Conservation (phyloP, 257 asterid species). For the Solanum appendiculatum region DNA sequence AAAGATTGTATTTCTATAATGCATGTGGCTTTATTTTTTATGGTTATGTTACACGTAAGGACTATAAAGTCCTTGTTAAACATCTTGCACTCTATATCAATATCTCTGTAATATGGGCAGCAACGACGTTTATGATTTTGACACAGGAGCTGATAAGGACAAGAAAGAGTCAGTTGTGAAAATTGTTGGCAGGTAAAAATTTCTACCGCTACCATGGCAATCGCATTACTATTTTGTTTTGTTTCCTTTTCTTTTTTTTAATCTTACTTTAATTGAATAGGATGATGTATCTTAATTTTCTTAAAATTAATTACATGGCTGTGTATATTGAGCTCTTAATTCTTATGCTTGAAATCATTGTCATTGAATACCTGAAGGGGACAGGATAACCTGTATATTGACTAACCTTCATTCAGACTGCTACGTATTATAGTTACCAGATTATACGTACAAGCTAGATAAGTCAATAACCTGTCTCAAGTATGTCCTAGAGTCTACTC, state of each 20-base stretch:
- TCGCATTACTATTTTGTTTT: not conserved
- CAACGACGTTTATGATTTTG: slow-evolving; percentile 96
- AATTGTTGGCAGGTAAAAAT: slow-evolving; percentile 56
- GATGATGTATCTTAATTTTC: not conserved
- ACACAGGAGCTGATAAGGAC: slow-evolving; percentile 85
- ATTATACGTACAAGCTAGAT: not conserved
- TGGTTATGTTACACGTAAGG: not conserved
- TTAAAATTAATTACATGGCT: not conserved
- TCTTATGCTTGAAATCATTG: not conserved
- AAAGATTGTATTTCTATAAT: not conserved
- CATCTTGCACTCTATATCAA: slow-evolving; percentile 5
- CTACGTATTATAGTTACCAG: not conserved
- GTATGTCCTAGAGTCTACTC: not conserved
- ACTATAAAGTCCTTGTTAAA: not conserved
- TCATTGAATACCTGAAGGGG: not conserved
- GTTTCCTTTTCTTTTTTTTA: not conserved
- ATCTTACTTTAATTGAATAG: not conserved
- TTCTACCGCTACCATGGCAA: not conserved
- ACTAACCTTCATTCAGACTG: not conserved
- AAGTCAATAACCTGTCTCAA: not conserved
- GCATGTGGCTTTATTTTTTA: not conserved
- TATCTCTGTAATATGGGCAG: slow-evolving; percentile 37
- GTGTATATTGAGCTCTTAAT: not conserved
- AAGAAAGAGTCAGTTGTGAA: slow-evolving; percentile 95
- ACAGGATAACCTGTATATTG: not conserved